Percentiles rank a stretch among this genome's conserved stretches.
phyloP scores from a whole-genome alignment of 2,329 filamentous ascomycete species.

The Talaromyces pinophilus region DNA sequence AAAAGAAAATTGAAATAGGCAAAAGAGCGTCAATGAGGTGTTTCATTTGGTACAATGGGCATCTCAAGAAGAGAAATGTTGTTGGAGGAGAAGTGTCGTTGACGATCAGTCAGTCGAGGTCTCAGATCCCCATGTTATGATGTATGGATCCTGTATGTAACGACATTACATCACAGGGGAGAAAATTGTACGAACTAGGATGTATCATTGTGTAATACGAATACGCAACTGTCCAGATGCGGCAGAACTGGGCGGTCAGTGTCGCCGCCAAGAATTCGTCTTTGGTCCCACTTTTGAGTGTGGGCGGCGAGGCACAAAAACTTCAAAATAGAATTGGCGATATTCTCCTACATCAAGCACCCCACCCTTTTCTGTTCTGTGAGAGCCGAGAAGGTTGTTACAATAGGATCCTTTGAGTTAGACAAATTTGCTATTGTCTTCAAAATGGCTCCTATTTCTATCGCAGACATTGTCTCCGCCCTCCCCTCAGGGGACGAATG shows the following conservation, averaged over 20 bases:
- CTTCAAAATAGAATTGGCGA: conserved; percentile 22
- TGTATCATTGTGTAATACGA: neutral
- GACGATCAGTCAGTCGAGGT: neutral
- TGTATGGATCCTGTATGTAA: conserved; percentile 8
- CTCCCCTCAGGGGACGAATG: conserved; percentile 77
- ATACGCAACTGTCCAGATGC: neutral
- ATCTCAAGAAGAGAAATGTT: neutral
- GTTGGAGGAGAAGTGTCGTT: neutral
- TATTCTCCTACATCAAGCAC: conserved; percentile 8
- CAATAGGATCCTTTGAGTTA: neutral
- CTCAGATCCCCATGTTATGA: conserved; percentile 6
- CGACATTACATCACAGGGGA: conserved; percentile 4
- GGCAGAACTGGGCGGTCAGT: conserved; percentile 22
- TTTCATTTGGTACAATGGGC: neutral
- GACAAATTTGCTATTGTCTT: neutral
- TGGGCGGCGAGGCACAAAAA: conserved; percentile 23
- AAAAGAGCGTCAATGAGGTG: neutral
- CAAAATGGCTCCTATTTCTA: conserved; percentile 56
- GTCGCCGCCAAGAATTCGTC: conserved; percentile 13
- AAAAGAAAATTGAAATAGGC: neutral
- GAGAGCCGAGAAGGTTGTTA: neutral
- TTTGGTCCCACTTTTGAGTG: conserved; percentile 17
- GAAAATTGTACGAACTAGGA: neutral
- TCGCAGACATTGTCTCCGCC: conserved; percentile 67
- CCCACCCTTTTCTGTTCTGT: conserved; percentile 10